These are phyloP conservation scores for Sporisorium sorghi DNA, from an alignment of 1,284 basidiomycete species.

Conservation along the genomic window DNA sequence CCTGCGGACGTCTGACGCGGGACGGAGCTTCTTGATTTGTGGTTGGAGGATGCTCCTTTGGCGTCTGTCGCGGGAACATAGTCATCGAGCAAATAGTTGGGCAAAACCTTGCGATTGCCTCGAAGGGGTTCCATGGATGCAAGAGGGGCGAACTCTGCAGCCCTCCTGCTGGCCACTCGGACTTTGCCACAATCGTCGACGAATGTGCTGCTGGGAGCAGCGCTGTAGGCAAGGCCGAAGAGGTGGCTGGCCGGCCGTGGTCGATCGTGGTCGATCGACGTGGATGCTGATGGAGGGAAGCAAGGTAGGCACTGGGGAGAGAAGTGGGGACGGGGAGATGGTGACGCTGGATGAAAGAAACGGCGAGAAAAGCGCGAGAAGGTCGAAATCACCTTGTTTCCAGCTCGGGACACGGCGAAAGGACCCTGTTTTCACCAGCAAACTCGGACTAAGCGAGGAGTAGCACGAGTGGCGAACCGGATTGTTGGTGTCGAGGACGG, in stretches of 20 bases:
- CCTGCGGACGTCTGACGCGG: constrained; percentile 1
- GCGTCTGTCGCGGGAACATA: constrained; percentile 20
- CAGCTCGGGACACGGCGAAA: constrained; percentile 1
- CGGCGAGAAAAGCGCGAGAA: background rate
- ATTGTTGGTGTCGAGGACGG: background rate
- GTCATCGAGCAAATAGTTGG: constrained; percentile 52
- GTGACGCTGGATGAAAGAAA: background rate
- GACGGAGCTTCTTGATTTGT: background rate
- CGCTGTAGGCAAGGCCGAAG: background rate
- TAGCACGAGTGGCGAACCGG: background rate
- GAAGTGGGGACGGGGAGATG: too few species aligned
- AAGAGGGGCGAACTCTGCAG: background rate
- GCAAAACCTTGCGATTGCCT: constrained; percentile 41
- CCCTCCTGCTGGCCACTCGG: too few species aligned
- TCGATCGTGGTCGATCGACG: background rate
- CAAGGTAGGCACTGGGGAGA: too few species aligned
- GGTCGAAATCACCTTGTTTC: background rate
- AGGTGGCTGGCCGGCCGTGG: too few species aligned
- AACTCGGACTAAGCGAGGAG: background rate
- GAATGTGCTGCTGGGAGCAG: background rate
- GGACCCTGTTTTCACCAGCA: background rate
- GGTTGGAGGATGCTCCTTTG: constrained; percentile 8
- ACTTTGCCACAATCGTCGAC: background rate
- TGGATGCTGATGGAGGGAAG: background rate
- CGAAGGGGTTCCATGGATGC: constrained; percentile 24